Conservation (phyloP, 164 flowering plant species). For the Dillenia suffruticosa region DNA sequence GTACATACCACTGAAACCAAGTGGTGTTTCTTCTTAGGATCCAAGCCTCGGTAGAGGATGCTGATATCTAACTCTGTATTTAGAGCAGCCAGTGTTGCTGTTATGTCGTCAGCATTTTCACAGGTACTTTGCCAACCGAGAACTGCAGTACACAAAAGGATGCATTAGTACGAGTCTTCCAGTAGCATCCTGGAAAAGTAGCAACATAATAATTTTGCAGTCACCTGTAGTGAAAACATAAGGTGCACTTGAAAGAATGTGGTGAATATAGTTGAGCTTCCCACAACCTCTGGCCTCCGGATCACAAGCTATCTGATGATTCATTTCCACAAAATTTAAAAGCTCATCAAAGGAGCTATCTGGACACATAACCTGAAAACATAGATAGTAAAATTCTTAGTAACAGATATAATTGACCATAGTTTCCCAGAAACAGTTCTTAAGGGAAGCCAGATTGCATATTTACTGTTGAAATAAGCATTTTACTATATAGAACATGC, state of each 20-base stretch:
- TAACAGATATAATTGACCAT: neutral
- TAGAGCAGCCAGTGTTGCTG: constrained; percentile 78
- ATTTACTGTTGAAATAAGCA: neutral
- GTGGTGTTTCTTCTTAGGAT: constrained; percentile 55
- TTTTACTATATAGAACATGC: constrained; percentile 22
- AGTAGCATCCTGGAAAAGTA: constrained; percentile 1
- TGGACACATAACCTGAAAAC: constrained; percentile 56
- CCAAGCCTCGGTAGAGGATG: constrained; percentile 80
- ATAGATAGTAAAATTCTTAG: neutral
- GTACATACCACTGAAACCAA: constrained; percentile 89
- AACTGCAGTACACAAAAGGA: constrained; percentile 48
- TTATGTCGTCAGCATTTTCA: constrained; percentile 78
- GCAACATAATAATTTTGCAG: neutral
- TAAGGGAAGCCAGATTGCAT: no score
- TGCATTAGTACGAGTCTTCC: neutral
- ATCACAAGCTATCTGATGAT: constrained; percentile 92
- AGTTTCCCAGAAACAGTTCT: no score
- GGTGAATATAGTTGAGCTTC: constrained; percentile 74
- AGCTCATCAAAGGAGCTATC: constrained; percentile 79
- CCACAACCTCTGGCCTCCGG: constrained; percentile 92
- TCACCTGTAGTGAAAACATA: constrained; percentile 88
- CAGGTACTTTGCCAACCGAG: constrained; percentile 96
- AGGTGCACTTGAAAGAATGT: constrained; percentile 70
- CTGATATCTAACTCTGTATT: constrained; percentile 75
- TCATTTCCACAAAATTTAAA: constrained; percentile 81